A percentile compares a stretch with the other conserved stretches of the same genome.
phyloP scores from a whole-genome alignment of 768 basidiomycete species.

The Leccinum pellstonianum region DNA sequence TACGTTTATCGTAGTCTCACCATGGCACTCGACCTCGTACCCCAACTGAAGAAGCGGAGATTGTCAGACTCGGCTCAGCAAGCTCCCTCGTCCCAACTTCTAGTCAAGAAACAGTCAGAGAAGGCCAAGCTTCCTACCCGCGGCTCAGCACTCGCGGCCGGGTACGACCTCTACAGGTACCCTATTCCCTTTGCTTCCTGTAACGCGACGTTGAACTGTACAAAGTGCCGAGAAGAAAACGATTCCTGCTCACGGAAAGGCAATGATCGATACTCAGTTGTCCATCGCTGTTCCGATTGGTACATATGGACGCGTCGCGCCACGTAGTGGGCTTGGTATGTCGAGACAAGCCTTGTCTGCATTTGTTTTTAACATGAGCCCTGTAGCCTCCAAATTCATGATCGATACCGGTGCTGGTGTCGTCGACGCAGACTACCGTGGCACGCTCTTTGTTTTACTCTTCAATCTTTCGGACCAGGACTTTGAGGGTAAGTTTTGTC shows the following conservation, averaged over 20 bases:
- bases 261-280: conserved; percentile 85
- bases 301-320: conserved; percentile 96
- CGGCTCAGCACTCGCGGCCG: conserved; percentile 84
- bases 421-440: conserved; percentile 95
- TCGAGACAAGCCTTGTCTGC: conserved; percentile 3
- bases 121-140: conserved; percentile 84
- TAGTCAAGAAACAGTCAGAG: conserved; percentile 82
- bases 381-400: conserved; percentile 90
- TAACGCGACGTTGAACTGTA: conserved; percentile 4
- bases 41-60: conserved; percentile 58
- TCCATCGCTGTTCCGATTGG: conserved; percentile 92
- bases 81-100: conserved; percentile 51
- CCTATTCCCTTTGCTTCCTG: neutral
- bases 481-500: conserved; percentile 62
- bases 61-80: conserved; percentile 43
- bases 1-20: neutral
- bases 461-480: conserved; percentile 92
- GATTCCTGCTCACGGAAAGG: conserved; percentile 89
- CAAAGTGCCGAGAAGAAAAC: conserved; percentile 78
- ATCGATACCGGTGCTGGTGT: conserved; percentile 98
- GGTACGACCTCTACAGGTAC: conserved; percentile 93
- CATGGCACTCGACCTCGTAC: conserved; percentile 29
- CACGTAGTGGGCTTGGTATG: conserved; percentile 91
- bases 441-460: conserved; percentile 84
- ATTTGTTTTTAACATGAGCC: neutral